A percentile compares a stretch with the other conserved stretches of the same genome.
Evolutionary conservation across 1,284 basidiomycete genomes (phyloP).

Genomic region (Anthracocystis walkeri): DNA sequence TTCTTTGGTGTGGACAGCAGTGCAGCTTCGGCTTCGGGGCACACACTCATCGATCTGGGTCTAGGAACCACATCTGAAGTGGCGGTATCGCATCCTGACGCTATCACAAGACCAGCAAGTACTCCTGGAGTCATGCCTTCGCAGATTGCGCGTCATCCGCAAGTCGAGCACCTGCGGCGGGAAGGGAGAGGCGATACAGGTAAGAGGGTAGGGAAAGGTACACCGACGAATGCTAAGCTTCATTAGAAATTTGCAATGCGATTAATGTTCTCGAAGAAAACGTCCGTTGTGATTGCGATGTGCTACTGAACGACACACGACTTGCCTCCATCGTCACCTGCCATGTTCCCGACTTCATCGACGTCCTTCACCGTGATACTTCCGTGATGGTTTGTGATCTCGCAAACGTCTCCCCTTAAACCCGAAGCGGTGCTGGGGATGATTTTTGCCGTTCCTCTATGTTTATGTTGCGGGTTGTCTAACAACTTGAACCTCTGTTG

Average conservation of each 20-base stretch:
- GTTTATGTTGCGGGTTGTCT: slow-evolving; percentile 48
- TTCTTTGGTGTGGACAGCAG: slow-evolving; percentile 29
- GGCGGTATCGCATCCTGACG: slow-evolving; percentile 34
- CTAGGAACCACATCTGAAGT: slow-evolving; percentile 32
- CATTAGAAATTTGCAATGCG: slow-evolving; percentile 22
- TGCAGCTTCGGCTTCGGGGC: slow-evolving; percentile 6
- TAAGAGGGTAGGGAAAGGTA: slow-evolving; percentile 48
- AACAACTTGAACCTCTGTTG: slow-evolving; percentile 41
- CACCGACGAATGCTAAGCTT: slow-evolving; percentile 43
- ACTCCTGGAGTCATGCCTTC: slow-evolving; percentile 38
- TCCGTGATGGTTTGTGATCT: slow-evolving; percentile 38
- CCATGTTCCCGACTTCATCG: slow-evolving; percentile 9
- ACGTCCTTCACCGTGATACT: slow-evolving; percentile 42
- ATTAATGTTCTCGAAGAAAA: background rate
- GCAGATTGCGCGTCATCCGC: slow-evolving; percentile 43
- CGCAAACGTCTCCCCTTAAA: slow-evolving; percentile 49
- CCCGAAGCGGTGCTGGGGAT: slow-evolving; percentile 43
- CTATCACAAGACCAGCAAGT: slow-evolving; percentile 41
- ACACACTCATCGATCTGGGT: slow-evolving; percentile 41
- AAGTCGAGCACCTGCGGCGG: slow-evolving; percentile 42
- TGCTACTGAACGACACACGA: slow-evolving; percentile 28
- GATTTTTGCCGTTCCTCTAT: slow-evolving; percentile 54
- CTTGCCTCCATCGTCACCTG: background rate
- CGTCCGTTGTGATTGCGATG: slow-evolving; percentile 2
- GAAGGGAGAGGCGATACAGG: slow-evolving; percentile 42